Base-by-base conservation (phyloP, 176 grass and related monocot genomes). In the Ensete ventricosum region DNA sequence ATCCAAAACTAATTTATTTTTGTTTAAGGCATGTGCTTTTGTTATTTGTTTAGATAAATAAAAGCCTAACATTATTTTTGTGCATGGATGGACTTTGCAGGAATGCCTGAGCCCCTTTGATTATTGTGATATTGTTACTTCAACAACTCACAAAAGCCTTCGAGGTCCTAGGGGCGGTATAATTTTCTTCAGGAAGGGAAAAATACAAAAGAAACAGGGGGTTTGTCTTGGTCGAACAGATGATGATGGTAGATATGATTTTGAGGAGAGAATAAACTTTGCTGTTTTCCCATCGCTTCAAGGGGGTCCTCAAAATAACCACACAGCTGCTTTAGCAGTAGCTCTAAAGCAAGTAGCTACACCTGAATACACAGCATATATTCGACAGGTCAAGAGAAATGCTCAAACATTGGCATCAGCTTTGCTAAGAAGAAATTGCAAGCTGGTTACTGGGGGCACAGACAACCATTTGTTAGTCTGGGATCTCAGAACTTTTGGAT, bases 221-320 rank as follows among this genome's bases (percentile, higher is more conserved):
- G 27, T 34, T 64, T 80, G 55, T 64, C 13, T 60, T 13, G 55
- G 69, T 62, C 69, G 65, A 73, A 54, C 69, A 64, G 78, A 80
- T 62, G 87, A 71, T 73, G 57, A 17, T 27, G 84, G 71, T 76
- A 58, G 76, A 22, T 92, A 89, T 67, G 76, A 92, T 72, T 92
- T 87, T 0, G 90, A 92, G 72, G 90, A 92, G 24, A 84, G 54
- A 73, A 92, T 92, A 34, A 92, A 92, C 63, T 89, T 89, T 76
- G 79, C 90, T 22, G 90, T 92, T 74, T 92, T 92, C 77, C 90
- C 90, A 21, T 89, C 87, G n/a, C 82, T 92, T 19, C 90, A 92
- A 63, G 90, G 90, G 0, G 90, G 90, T 4, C 84, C 90, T 55
- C 90, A 89, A 76, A 92, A 92, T 55, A 86, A 87, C 68, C 87